Percentiles rank a stretch among this genome's conserved stretches.
Evolutionary conservation across 75 land plant species (phyloP).

Genomic region (Cryptomeria japonica): DNA sequence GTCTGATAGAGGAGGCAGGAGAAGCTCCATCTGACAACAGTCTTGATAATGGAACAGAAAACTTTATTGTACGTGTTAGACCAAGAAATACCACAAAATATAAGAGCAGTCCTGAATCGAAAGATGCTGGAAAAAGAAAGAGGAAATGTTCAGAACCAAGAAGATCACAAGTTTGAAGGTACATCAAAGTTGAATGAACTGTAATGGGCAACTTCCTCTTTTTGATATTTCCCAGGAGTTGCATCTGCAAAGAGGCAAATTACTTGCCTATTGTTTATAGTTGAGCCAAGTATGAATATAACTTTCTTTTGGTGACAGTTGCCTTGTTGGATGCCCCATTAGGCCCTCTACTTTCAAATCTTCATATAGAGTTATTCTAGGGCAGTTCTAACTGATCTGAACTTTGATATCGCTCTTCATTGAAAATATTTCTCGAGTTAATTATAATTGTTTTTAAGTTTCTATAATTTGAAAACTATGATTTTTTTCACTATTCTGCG

Average conservation of each 20-base stretch:
- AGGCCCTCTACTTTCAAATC: background rate
- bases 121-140: slow-evolving; percentile 12
- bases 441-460: background rate
- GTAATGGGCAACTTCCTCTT: background rate
- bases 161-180: slow-evolving; percentile 13
- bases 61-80: slow-evolving; percentile 13
- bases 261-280: background rate
- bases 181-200: background rate
- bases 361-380: background rate
- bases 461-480: background rate
- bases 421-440: background rate
- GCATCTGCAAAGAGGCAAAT: background rate
- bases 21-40: slow-evolving; percentile 5
- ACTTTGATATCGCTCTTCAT: background rate
- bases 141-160: slow-evolving; percentile 14
- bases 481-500: background rate
- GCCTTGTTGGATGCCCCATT: background rate
- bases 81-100: slow-evolving; percentile 1
- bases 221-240: background rate
- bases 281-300: background rate
- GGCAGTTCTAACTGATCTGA: background rate
- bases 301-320: background rate
- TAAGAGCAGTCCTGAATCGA: background rate
- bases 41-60: slow-evolving; percentile 1
- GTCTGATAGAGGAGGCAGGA: background rate